Conservation (phyloP, 1,284 basidiomycete species). For the Takashimella koratensis region DNA sequence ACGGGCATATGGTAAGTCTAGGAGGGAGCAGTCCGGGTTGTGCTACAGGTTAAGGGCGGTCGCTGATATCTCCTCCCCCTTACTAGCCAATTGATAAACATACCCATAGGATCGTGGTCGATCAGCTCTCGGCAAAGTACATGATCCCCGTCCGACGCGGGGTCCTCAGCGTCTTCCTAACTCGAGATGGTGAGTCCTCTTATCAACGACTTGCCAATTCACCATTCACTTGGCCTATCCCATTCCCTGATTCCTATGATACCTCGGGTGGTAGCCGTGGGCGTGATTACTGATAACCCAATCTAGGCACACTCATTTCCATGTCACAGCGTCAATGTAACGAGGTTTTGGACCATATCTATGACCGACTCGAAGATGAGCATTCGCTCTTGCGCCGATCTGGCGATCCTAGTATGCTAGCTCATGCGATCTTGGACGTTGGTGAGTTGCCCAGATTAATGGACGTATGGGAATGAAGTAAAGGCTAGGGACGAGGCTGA, state of each 20-base stretch:
- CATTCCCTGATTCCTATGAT: too few relatives aligned
- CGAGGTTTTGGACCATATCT: conserved; percentile 46
- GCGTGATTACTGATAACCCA: not conserved
- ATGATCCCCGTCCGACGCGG: conserved; percentile 47
- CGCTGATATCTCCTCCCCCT: not conserved
- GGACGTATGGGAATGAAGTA: not conserved
- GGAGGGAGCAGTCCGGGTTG: too few relatives aligned
- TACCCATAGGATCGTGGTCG: conserved; percentile 43
- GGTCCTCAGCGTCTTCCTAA: conserved; percentile 46
- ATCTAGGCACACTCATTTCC: conserved; percentile 43
- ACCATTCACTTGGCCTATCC: too few relatives aligned
- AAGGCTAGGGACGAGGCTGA: not conserved
- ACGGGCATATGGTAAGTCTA: conserved; percentile 17
- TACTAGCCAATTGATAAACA: conserved; percentile 23
- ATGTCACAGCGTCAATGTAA: conserved; percentile 32
- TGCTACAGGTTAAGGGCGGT: not conserved
- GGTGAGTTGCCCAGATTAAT: conserved; percentile 23
- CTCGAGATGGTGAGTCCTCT: conserved; percentile 40
- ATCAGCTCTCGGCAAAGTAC: conserved; percentile 46
- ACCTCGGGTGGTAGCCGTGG: not conserved
- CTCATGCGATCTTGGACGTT: conserved; percentile 46
- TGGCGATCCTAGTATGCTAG: conserved; percentile 48
- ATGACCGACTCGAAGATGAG: conserved; percentile 43
- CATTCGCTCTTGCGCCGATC: conserved; percentile 42
- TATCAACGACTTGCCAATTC: conserved; percentile 6